These are phyloP conservation scores for Pleurotus tuber-regium DNA, from an alignment of 768 basidiomycete genomes.

Conservation along the genomic window DNA sequence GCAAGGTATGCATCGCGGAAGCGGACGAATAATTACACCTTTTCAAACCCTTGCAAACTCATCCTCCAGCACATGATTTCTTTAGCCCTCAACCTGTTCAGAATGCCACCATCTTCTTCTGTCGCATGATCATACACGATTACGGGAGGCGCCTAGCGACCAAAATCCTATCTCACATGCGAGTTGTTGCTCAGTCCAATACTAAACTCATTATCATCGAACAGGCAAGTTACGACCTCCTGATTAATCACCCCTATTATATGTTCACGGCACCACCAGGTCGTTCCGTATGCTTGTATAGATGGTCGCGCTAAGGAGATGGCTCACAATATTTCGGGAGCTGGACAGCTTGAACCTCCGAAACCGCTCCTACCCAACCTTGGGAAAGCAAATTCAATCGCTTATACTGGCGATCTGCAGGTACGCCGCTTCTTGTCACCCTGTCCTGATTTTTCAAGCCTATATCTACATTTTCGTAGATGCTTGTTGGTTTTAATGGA, in stretches of 20 bases:
- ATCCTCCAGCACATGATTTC: slow-evolving; percentile 25
- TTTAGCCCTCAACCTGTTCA: slow-evolving; percentile 27
- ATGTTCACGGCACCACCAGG: not conserved
- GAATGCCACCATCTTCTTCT: slow-evolving; percentile 24
- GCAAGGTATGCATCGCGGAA: slow-evolving; percentile 18
- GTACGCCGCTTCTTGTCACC: too few species aligned
- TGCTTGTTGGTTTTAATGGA: slow-evolving; percentile 26
- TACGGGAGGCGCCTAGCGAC: slow-evolving; percentile 21
- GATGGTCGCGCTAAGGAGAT: slow-evolving; percentile 11
- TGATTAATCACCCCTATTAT: too few species aligned
- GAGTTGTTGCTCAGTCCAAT: slow-evolving; percentile 18
- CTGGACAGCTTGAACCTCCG: slow-evolving; percentile 14
- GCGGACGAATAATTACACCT: not conserved
- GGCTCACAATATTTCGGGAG: not conserved
- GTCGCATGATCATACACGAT: slow-evolving; percentile 32
- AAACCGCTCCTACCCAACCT: slow-evolving; percentile 25
- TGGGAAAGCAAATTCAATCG: slow-evolving; percentile 19
- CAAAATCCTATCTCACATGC: slow-evolving; percentile 23
- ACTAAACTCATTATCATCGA: slow-evolving; percentile 27
- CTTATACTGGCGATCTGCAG: slow-evolving; percentile 23
- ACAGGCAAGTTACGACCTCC: not conserved
- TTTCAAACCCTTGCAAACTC: not conserved
- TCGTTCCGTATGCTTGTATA: slow-evolving; percentile 18
- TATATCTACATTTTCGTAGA: slow-evolving; percentile 15
- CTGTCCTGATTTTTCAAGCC: not conserved